Percentiles rank a stretch among this genome's conserved stretches.
Evolutionary conservation across 2,329 filamentous ascomycete genomes (phyloP).

Genomic region (Talaromyces sp.): DNA sequence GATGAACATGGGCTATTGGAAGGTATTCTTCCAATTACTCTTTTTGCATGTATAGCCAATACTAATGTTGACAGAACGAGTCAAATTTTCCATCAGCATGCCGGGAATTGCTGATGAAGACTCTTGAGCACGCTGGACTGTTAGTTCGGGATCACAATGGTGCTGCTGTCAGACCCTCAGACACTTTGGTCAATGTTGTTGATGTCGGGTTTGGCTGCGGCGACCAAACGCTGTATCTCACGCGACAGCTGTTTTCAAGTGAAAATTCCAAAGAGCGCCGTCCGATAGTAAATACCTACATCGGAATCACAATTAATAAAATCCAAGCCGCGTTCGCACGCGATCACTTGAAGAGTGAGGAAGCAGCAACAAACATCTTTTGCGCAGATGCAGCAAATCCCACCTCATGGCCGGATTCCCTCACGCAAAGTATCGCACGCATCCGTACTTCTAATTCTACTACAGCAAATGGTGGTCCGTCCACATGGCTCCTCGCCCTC

Average conservation of each 20-base stretch:
- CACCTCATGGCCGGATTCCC: slow-evolving; percentile 32
- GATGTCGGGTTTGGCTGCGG: slow-evolving; percentile 57
- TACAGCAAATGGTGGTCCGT: too few species aligned
- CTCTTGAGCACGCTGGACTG: slow-evolving; percentile 42
- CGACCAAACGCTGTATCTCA: slow-evolving; percentile 49
- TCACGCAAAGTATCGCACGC: slow-evolving; percentile 15
- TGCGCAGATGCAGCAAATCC: slow-evolving; percentile 49
- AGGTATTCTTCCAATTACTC: slow-evolving; percentile 22
- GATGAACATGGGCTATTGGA: slow-evolving; percentile 62
- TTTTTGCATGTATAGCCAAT: neutral
- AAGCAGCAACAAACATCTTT: slow-evolving; percentile 22
- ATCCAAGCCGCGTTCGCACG: neutral
- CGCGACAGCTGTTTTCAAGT: slow-evolving; percentile 1
- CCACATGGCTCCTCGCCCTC: slow-evolving; percentile 50
- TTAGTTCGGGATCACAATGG: slow-evolving; percentile 14
- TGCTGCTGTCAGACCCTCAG: slow-evolving; percentile 1
- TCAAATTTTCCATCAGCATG: slow-evolving; percentile 41
- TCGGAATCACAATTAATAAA: neutral
- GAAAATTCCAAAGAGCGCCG: neutral
- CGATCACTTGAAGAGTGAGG: neutral
- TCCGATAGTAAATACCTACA: neutral
- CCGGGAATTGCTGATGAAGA: slow-evolving; percentile 42
- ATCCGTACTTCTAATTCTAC: neutral
- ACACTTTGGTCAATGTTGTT: slow-evolving; percentile 22
- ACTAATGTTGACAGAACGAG: slow-evolving; percentile 12